Percentiles rank a stretch among this genome's conserved stretches.
Evolutionary conservation across 768 basidiomycete species (phyloP).

Genomic region (Dentipellis fragilis): DNA sequence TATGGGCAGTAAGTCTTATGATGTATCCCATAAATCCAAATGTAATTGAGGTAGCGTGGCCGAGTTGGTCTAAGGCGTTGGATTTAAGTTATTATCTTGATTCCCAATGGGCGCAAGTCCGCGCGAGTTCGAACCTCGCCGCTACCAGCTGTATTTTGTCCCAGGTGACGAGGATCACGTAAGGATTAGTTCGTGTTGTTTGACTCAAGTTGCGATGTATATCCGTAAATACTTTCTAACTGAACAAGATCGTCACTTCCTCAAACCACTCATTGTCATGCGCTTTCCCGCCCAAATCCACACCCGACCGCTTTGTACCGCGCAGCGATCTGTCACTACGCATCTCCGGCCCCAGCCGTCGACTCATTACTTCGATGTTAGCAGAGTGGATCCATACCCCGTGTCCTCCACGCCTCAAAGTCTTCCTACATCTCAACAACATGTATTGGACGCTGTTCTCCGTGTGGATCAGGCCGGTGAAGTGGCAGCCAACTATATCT

Average conservation of each 20-base stretch:
- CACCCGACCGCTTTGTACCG: too few species aligned
- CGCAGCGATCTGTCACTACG: too few species aligned
- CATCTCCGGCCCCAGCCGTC: too few species aligned
- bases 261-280: too few species aligned
- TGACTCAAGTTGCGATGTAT: too few species aligned
- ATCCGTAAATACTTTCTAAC: too few species aligned
- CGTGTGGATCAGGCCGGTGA: conserved; percentile 96
- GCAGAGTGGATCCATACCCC: conserved; percentile 8
- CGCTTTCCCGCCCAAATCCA: too few species aligned
- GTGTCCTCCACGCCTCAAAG: conserved; percentile 44
- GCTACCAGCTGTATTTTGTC: conserved; percentile 39
- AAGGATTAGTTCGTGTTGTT: too few species aligned
- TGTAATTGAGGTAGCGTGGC: conserved; percentile 48
- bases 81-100: conserved; percentile 59
- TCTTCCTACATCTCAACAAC: conserved; percentile 39
- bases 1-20: too few species aligned
- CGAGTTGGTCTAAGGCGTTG: conserved; percentile 88
- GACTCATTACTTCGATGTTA: too few species aligned
- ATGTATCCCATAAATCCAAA: too few species aligned
- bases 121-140: conserved; percentile 89
- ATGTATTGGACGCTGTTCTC: conserved; percentile 53
- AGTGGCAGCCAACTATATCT: conserved; percentile 93
- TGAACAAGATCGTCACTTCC: too few species aligned
- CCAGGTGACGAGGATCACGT: neutral
- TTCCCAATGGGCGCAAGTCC: conserved; percentile 75